These are phyloP conservation scores for Fusarium sp. DNA, from an alignment of 2,329 filamentous ascomycete species.

Conservation along the genomic window DNA sequence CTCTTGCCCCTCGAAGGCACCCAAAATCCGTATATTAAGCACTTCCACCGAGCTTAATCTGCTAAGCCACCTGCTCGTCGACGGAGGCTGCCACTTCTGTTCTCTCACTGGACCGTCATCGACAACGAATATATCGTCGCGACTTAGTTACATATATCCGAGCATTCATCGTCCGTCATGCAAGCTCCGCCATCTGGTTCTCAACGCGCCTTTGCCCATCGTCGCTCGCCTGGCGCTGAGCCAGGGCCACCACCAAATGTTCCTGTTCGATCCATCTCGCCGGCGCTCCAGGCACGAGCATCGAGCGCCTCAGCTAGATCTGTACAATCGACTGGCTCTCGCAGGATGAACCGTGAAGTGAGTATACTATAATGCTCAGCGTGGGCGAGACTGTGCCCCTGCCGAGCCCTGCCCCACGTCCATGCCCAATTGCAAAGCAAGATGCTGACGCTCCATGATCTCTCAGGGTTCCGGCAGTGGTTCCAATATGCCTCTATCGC, in stretches of 20 bases:
- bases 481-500: constrained; percentile 83
- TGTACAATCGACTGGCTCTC: constrained; percentile 52
- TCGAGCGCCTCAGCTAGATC: constrained; percentile 77
- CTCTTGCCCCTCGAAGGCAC: constrained; percentile 44
- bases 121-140: constrained; percentile 8
- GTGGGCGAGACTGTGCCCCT: constrained; percentile 30
- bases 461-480: constrained; percentile 64
- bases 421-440: constrained; percentile 26
- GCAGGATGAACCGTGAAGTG: constrained; percentile 52
- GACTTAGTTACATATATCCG: constrained; percentile 9
- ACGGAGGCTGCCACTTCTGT: constrained; percentile 2
- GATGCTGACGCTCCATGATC: constrained; percentile 41
- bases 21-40: constrained; percentile 40
- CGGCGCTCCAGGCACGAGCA: constrained; percentile 70
- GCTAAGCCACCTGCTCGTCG: constrained; percentile 1
- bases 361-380: constrained; percentile 30
- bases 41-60: constrained; percentile 26
- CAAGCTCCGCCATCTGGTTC: constrained; percentile 51
- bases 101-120: not conserved
- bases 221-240: constrained; percentile 73
- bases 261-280: constrained; percentile 69
- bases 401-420: constrained; percentile 39
- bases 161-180: constrained; percentile 30
- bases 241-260: constrained; percentile 68
- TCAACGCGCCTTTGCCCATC: constrained; percentile 64